Evolutionary conservation across 768 basidiomycete genomes (phyloP).

Genomic region (Mycena crocata): DNA sequence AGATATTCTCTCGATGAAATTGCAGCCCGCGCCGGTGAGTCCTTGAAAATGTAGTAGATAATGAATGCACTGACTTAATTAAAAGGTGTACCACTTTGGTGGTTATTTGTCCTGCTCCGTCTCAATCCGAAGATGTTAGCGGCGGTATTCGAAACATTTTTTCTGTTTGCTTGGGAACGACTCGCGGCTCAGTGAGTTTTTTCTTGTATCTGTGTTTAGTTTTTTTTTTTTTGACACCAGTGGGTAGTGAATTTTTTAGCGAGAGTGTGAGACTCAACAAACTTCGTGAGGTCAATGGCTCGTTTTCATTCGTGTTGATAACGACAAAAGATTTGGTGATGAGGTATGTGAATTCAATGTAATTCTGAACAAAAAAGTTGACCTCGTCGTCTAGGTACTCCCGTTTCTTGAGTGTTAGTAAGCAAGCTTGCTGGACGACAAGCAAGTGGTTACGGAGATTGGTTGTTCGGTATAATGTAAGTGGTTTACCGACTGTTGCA

Average conservation of each 20-base stretch:
- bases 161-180: neutral
- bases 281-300: neutral
- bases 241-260: neutral
- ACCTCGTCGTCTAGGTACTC: too few relatives aligned
- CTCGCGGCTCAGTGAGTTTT: neutral
- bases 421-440: too few relatives aligned
- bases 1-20: conserved; percentile 2
- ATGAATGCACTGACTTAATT: neutral
- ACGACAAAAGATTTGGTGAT: neutral
- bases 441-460: neutral
- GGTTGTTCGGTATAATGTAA: neutral
- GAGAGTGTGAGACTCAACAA: too few relatives aligned
- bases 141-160: neutral
- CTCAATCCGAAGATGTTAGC: neutral
- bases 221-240: neutral
- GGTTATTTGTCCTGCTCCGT: neutral
- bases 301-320: neutral
- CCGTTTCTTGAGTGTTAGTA: too few relatives aligned
- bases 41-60: neutral
- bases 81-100: neutral
- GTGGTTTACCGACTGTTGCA: neutral
- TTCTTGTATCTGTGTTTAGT: neutral
- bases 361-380: too few relatives aligned
- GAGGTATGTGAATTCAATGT: neutral
- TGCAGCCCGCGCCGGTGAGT: neutral